A percentile compares a stretch with the other conserved stretches of the same genome.
Conservation (phyloP, 805 yeast genomes). For the Saccharomycopsis javanensis region DNA sequence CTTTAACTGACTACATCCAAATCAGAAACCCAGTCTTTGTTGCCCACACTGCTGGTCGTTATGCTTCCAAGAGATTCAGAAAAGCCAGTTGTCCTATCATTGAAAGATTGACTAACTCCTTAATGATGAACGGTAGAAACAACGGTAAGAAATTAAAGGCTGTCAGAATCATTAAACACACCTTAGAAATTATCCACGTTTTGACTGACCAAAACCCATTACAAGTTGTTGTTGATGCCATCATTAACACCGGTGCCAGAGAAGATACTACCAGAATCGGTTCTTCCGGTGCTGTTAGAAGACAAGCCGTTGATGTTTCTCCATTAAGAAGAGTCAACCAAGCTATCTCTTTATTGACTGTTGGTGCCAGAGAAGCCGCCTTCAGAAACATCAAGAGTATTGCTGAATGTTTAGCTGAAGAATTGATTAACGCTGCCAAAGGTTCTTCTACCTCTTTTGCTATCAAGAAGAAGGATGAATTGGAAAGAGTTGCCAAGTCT, state of each 20-base stretch:
- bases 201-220: slow-evolving; percentile 99
- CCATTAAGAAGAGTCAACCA: slow-evolving; percentile 99
- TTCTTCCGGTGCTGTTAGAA: slow-evolving; percentile 99
- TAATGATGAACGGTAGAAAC: slow-evolving; percentile 99
- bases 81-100: slow-evolving; percentile 99
- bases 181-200: slow-evolving; percentile 94
- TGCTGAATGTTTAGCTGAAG: slow-evolving; percentile 99
- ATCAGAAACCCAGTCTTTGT: slow-evolving; percentile 95
- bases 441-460: slow-evolving; percentile 99
- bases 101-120: slow-evolving; percentile 98
- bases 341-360: slow-evolving; percentile 94
- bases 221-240: slow-evolving; percentile 98
- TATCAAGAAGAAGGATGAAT: slow-evolving; percentile 99
- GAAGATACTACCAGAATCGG: slow-evolving; percentile 99
- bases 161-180: slow-evolving; percentile 98
- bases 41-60: slow-evolving; percentile 99
- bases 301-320: slow-evolving; percentile 99
- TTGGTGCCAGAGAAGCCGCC: slow-evolving; percentile 99
- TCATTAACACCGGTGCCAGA: slow-evolving; percentile 99
- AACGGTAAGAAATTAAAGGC: slow-evolving; percentile 99
- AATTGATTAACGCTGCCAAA: slow-evolving; percentile 99
- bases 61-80: slow-evolving; percentile 99
- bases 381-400: slow-evolving; percentile 99
- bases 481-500: slow-evolving; percentile 99
- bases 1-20: slow-evolving; percentile 97